Base-by-base conservation (phyloP, 73 alveolate species). In the Paramecium bursaria region DNA sequence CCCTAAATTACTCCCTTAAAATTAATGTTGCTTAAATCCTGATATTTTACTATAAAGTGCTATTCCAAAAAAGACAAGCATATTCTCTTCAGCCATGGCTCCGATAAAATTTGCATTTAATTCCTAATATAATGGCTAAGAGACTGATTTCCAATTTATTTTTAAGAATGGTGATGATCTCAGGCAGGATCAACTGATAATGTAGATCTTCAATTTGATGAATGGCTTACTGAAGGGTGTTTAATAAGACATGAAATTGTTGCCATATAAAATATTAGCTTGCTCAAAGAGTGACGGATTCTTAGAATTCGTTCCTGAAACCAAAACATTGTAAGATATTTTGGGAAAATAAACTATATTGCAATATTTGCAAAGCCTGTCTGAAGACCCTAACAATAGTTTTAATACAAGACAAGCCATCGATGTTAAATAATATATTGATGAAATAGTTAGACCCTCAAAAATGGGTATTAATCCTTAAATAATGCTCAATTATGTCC, bases 141-240 rank as follows among this genome's bases (percentile, higher is more conserved):
- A 35, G 30, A 29, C 61, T 49, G 75, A 29, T 48, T 50, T 46
- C 47, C 86, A 90, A 22, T 74, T 97, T 53, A 95, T 97, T 91
- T 97, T 90, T 67, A 97, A 97, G 90, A 93, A 94, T 73, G 99
- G 99, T 31, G 99, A 97, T 86, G 99, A 97, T 86, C 92, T 97
- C 80, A 92, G 99, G 67, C 94, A 97, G 85, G 99, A 97, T 93
- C 95, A 97, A 88, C 88, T 97, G 26, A 94, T 97, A 10, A 90
- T 97, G 75, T 93, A 97, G 87, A 94, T 95, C 76, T 92, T 97
- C 44, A 87, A 86, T 61, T 87, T 94, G 74, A 97, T 97, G 99
- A 99, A 97, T 80, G 87, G 87, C 50, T 75, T 97, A 21, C 93
- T 97, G 22, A 93, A 94, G 74, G 92, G 97, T 42, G 95, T 95